A percentile compares a stretch with the other conserved stretches of the same genome.
phyloP scores from a whole-genome alignment of 192 early-diverging fungal species.

The Funneliformis geosporum region DNA sequence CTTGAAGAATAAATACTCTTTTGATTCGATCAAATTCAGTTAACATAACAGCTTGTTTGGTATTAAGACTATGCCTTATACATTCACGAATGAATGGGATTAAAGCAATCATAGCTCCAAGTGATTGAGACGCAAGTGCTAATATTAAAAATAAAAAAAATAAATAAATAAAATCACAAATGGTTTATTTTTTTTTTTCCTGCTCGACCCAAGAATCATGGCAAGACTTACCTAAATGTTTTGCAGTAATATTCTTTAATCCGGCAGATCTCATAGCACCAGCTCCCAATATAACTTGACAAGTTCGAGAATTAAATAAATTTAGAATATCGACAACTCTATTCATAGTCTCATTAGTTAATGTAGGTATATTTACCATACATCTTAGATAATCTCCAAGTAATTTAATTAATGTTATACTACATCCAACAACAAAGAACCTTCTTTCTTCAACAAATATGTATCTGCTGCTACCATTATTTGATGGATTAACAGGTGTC shows the following conservation, averaged over 20 bases:
- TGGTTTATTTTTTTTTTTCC: neutral
- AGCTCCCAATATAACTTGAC: slow-evolving; percentile 97
- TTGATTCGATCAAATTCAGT: slow-evolving; percentile 86
- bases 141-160: slow-evolving; percentile 36
- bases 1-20: slow-evolving; percentile 41
- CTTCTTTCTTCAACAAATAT: slow-evolving; percentile 74
- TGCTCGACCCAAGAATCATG: neutral
- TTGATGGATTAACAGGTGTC: slow-evolving; percentile 19
- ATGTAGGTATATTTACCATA: slow-evolving; percentile 72
- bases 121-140: slow-evolving; percentile 91
- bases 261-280: slow-evolving; percentile 98
- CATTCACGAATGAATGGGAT: slow-evolving; percentile 82
- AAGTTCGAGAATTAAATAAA: slow-evolving; percentile 91
- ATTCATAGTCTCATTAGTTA: slow-evolving; percentile 87
- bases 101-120: slow-evolving; percentile 83
- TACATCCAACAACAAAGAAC: slow-evolving; percentile 89
- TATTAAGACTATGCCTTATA: slow-evolving; percentile 68
- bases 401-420: slow-evolving; percentile 86
- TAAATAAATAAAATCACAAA: neutral
- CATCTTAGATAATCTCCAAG: slow-evolving; percentile 91
- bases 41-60: slow-evolving; percentile 79
- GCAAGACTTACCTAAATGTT: slow-evolving; percentile 74
- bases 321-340: slow-evolving; percentile 83
- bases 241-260: slow-evolving; percentile 94
- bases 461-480: slow-evolving; percentile 49